Conservation (phyloP, 257 asterid genomes). For the Forsythia suspensa region DNA sequence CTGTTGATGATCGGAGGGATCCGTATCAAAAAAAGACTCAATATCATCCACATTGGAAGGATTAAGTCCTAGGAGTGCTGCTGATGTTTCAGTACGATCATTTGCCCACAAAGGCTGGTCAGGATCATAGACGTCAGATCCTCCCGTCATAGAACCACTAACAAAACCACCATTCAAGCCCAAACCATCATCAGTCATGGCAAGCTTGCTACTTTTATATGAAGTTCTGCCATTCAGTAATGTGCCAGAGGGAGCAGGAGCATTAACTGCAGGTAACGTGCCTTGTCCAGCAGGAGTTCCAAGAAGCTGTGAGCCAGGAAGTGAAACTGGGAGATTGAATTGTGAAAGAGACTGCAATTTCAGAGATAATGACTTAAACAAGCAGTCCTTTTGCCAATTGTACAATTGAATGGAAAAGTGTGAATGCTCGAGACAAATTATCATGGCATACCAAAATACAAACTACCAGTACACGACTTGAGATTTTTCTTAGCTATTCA, state of each 20-base stretch:
- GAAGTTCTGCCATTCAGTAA: slow-evolving; percentile 46
- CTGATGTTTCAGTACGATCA: slow-evolving; percentile 63
- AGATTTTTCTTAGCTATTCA: neutral
- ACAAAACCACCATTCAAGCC: slow-evolving; percentile 50
- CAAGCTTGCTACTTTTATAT: slow-evolving; percentile 56
- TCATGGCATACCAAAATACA: slow-evolving; percentile 1
- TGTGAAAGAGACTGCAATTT: slow-evolving; percentile 78
- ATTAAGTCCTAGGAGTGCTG: slow-evolving; percentile 49
- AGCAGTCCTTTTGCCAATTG: slow-evolving; percentile 9
- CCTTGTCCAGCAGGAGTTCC: slow-evolving; percentile 64
- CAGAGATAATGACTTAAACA: slow-evolving; percentile 28
- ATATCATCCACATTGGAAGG: slow-evolving; percentile 52
- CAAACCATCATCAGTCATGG: slow-evolving; percentile 50
- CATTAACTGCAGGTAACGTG: slow-evolving; percentile 42
- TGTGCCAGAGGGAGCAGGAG: slow-evolving; percentile 45
- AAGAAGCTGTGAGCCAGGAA: slow-evolving; percentile 62
- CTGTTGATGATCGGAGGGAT: slow-evolving; percentile 39
- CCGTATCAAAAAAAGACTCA: slow-evolving; percentile 43
- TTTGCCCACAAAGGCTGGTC: slow-evolving; percentile 94
- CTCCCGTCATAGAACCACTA: slow-evolving; percentile 56
- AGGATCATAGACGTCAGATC: slow-evolving; percentile 90
- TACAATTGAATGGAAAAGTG: slow-evolving; percentile 11
- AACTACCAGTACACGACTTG: neutral
- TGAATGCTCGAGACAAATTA: slow-evolving; percentile 7
- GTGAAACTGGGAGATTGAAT: slow-evolving; percentile 79